Conservation (phyloP, 2,329 filamentous ascomycete species). For the Coniochaeta sp. region DNA sequence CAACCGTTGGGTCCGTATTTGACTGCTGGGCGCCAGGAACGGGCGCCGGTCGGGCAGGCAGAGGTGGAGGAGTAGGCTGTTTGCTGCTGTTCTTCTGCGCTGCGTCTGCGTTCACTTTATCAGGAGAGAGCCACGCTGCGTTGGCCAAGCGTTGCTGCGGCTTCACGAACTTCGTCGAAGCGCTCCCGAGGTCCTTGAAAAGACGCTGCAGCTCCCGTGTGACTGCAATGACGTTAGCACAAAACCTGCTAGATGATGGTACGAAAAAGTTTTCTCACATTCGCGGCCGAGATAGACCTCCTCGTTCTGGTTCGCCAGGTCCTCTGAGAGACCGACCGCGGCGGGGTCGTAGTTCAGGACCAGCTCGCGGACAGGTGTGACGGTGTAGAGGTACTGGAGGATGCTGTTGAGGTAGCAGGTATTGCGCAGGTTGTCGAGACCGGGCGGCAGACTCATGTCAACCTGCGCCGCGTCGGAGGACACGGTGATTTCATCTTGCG, state of each 20-base stretch:
- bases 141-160: conserved; percentile 74
- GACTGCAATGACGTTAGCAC: conserved; percentile 41
- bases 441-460: conserved; percentile 62
- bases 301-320: conserved; percentile 30
- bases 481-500: conserved; percentile 3
- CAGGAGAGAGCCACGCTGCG: conserved; percentile 53
- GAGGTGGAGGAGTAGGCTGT: conserved; percentile 32
- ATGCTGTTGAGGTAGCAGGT: conserved; percentile 98
- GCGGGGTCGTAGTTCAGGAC: conserved; percentile 69
- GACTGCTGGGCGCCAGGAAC: conserved; percentile 12
- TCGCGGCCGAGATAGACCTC: conserved; percentile 46
- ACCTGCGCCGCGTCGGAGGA: conserved; percentile 14
- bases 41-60: conserved; percentile 39
- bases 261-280: conserved; percentile 48
- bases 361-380: conserved; percentile 73
- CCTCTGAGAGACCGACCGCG: conserved; percentile 55
- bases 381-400: conserved; percentile 88
- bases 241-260: neutral
- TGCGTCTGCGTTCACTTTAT: conserved; percentile 8
- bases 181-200: conserved; percentile 63
- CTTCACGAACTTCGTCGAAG: conserved; percentile 53
- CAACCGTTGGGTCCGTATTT: conserved; percentile 1
- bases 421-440: conserved; percentile 89
- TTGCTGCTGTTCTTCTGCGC: neutral
- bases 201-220: conserved; percentile 64